Evolutionary conservation across 306 rosid species (phyloP).

Genomic region (Vicia villosa): DNA sequence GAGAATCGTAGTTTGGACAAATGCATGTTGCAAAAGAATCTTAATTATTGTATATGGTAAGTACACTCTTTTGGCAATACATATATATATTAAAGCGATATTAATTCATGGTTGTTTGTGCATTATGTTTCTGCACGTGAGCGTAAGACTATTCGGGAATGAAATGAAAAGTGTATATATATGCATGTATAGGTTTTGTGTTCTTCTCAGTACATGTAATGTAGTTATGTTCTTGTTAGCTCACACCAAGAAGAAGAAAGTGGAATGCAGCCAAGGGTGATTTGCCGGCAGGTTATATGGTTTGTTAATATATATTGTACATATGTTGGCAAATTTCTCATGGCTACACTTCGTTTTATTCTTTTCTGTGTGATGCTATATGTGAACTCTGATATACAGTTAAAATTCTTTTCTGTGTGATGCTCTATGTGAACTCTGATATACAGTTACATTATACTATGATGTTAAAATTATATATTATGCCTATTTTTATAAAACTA

Average conservation of each 20-base stretch:
- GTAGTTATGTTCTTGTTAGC: conserved; percentile 1
- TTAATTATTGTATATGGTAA: background rate
- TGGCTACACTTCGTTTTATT: conserved; percentile 38
- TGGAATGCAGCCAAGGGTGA: conserved; percentile 47
- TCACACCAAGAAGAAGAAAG: conserved; percentile 40
- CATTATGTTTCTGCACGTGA: conserved; percentile 10
- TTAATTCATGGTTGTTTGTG: background rate
- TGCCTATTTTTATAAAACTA: too few species aligned
- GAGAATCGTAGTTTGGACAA: background rate
- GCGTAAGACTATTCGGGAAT: background rate
- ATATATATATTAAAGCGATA: background rate
- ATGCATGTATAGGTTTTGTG: background rate
- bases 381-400: background rate
- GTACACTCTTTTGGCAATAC: background rate
- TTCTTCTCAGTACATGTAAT: background rate
- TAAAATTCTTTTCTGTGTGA: conserved; percentile 34
- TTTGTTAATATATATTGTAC: background rate
- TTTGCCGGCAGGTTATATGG: conserved; percentile 28
- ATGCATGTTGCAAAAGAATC: conserved; percentile 34
- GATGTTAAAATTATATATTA: too few species aligned
- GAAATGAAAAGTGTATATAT: background rate
- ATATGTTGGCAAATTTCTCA: conserved; percentile 36
- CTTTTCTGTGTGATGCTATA: conserved; percentile 33
- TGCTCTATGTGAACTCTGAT: background rate
- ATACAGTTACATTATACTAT: background rate